These are phyloP conservation scores for Diversispora epigaea DNA, from an alignment of 192 early-diverging fungal species.

Conservation along the genomic window DNA sequence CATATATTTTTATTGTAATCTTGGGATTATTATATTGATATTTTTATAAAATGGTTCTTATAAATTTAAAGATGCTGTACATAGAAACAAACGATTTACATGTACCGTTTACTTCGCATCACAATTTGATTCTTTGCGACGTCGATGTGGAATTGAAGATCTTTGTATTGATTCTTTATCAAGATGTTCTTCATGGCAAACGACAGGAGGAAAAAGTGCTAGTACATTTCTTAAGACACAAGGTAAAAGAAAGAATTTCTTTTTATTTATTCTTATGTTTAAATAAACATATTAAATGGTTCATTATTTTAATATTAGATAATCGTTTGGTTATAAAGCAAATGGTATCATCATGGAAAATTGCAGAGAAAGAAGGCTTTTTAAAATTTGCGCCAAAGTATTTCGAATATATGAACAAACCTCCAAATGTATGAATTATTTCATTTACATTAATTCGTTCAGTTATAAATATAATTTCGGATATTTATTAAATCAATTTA, in stretches of 20 bases:
- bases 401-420: conserved; percentile 78
- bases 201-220: conserved; percentile 85
- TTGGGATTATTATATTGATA: not conserved
- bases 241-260: conserved; percentile 61
- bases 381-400: conserved; percentile 88
- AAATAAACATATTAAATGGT: not conserved
- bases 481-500: not conserved
- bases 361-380: conserved; percentile 81
- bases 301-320: conserved; percentile 50
- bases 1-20: not conserved
- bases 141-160: conserved; percentile 77
- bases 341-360: conserved; percentile 69
- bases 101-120: conserved; percentile 85
- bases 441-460: not conserved
- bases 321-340: conserved; percentile 87
- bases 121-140: conserved; percentile 83
- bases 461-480: not conserved
- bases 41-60: not conserved
- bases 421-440: conserved; percentile 44
- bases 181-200: conserved; percentile 75
- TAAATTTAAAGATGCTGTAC: conserved; percentile 55
- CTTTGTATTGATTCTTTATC: conserved; percentile 76
- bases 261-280: not conserved
- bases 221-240: conserved; percentile 80
- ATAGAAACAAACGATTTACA: conserved; percentile 68